These are phyloP conservation scores for Scedosporium minutisporum DNA, from an alignment of 2,329 filamentous ascomycete genomes.

Conservation along the genomic window DNA sequence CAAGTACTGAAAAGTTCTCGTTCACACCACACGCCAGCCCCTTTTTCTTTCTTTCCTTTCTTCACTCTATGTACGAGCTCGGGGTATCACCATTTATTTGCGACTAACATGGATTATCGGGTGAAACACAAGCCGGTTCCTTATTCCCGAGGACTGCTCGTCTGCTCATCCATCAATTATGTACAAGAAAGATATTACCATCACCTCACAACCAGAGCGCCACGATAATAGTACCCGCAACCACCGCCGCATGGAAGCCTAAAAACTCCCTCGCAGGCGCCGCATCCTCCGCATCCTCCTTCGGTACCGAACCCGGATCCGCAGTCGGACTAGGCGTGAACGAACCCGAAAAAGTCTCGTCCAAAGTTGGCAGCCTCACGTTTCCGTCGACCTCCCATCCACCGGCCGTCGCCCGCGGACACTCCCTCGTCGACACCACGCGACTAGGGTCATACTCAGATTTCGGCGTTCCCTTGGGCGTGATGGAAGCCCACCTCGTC, in stretches of 20 bases:
- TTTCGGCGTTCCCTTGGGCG: constrained; percentile 57
- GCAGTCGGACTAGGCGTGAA: constrained; percentile 5
- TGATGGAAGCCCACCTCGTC: constrained; percentile 63
- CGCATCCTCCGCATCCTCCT: not conserved
- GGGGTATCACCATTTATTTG: not conserved
- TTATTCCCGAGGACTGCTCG: too few species aligned
- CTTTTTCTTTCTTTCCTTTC: not conserved
- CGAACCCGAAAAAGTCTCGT: constrained; percentile 33
- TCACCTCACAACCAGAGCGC: not conserved
- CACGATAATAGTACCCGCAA: not conserved
- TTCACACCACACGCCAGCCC: not conserved
- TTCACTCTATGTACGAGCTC: not conserved
- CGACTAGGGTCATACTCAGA: constrained; percentile 54
- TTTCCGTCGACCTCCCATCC: constrained; percentile 67
- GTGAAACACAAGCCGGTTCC: too few species aligned
- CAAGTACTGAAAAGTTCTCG: not conserved
- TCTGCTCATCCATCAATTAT: not conserved
- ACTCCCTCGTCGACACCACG: constrained; percentile 50
- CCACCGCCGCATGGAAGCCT: not conserved
- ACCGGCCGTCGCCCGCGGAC: constrained; percentile 58
- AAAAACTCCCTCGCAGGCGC: not conserved
- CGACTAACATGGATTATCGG: not conserved
- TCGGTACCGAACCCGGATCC: not conserved
- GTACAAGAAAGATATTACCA: not conserved
- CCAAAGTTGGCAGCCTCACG: constrained; percentile 59